phyloP scores from a whole-genome alignment of 208 protist genomes.

The Trypanosoma boissoni region DNA sequence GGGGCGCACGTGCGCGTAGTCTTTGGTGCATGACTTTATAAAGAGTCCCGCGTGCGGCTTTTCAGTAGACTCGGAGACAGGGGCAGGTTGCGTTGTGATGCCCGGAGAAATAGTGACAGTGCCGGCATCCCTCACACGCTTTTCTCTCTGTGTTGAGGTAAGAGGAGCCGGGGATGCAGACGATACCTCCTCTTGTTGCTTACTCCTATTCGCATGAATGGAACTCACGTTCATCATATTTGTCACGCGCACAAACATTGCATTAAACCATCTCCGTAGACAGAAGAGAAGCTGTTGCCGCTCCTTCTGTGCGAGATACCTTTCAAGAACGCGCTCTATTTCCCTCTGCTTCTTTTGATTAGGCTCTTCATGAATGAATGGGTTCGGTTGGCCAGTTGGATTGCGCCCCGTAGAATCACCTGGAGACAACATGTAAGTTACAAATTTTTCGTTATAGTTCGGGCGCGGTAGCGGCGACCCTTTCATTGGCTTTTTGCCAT shows the following conservation, averaged over 20 bases:
- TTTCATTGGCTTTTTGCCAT: too few relatives aligned
- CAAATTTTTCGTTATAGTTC: too few relatives aligned
- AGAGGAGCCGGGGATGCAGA: too few relatives aligned
- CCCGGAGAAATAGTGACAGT: too few relatives aligned
- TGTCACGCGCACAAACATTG: constrained; percentile 42
- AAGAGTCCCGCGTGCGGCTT: constrained; percentile 21
- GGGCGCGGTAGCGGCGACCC: too few relatives aligned
- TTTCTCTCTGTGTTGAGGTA: too few relatives aligned
- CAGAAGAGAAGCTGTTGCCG: constrained; percentile 25
- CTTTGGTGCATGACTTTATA: constrained; percentile 26
- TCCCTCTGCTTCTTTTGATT: constrained; percentile 10
- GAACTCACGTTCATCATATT: background rate
- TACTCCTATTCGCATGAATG: too few relatives aligned
- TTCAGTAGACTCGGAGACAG: background rate
- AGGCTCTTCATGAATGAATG: background rate
- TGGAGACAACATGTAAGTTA: too few relatives aligned
- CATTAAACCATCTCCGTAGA: constrained; percentile 53
- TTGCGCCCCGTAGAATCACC: too few relatives aligned
- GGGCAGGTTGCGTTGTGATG: background rate
- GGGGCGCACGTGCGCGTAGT: constrained; percentile 14
- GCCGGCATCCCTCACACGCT: too few relatives aligned
- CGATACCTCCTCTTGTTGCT: too few relatives aligned
- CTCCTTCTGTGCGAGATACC: constrained; percentile 34
- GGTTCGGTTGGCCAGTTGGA: background rate
- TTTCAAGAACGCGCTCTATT: constrained; percentile 23